Evolutionary conservation across 1,139 yeast species (phyloP), one percentile per base, ranked within the genome.

Genomic region (Kurtzmaniella quercitrusa): DNA sequence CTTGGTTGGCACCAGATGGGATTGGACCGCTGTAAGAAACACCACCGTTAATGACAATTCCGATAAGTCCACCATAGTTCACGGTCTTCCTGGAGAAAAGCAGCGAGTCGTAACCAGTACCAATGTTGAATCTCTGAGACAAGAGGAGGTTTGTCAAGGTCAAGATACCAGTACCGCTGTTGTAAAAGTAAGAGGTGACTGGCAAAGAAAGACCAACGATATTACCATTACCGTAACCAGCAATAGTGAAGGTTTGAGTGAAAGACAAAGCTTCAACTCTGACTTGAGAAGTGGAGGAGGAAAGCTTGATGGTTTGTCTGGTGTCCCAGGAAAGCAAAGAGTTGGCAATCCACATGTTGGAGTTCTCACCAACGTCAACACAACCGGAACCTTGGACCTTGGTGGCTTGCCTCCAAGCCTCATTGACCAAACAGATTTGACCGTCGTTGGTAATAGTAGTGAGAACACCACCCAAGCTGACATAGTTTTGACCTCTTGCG

Each of bases 201-300:
- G 60, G 47, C 16, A 51, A 42, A 42, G 49, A 51, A 26, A 61
- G 41, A 34, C 63, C 61, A 41, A 63, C 52, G 14, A 50, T 45
- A 42, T 61, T 65, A 9, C 62, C 62, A 42, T 50, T 50, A 39
- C 69, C 68, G 45, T 56, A 65, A 11, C 67, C 68, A 16, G 52
- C 53, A 39, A 65, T 63, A 3, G 45, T 49, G 48, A 50, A 58
- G 5, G 60, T 52, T 41, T 52, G 59, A 7, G 50, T 22, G 11
- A 34, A 6, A 4, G 47, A 38, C n/a, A 47, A 19, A 9, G 56
- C 51, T 42, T 50, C 52, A 33, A 50, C 54, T 45, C 53, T 49
- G 16, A 55, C 44, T 5, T 52, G 44, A 39, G 58, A 55, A 39
- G 45, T 41, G 11, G 49, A 34, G 9, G 50, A 36, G 14, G 50